Conservation (phyloP, 192 early-diverging fungal species). For the Glomus cerebriforme region DNA sequence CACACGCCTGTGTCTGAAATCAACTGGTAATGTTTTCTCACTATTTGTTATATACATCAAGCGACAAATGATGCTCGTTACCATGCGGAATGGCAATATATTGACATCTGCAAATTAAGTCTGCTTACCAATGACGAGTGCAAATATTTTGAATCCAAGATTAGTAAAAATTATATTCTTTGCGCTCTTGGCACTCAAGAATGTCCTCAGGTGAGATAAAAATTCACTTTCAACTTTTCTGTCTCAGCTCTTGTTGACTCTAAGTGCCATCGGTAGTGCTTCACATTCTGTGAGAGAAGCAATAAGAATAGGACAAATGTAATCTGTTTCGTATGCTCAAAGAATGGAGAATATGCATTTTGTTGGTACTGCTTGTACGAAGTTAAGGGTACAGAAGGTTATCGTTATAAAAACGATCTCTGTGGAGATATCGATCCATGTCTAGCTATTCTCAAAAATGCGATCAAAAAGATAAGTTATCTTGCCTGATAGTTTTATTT, state of each 20-base stretch:
- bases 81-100: conserved; percentile 6
- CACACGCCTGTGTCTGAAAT: background rate
- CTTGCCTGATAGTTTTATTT: background rate
- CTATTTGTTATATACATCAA: conserved; percentile 10
- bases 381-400: background rate
- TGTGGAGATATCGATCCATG: conserved; percentile 16
- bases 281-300: conserved; percentile 1
- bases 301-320: background rate
- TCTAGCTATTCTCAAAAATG: conserved; percentile 19
- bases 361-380: conserved; percentile 14
- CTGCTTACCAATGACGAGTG: conserved; percentile 1
- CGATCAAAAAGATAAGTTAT: background rate
- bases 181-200: conserved; percentile 5
- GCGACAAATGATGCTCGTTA: conserved; percentile 3
- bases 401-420: conserved; percentile 11
- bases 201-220: conserved; percentile 14
- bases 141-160: conserved; percentile 12
- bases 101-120: conserved; percentile 9
- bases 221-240: conserved; percentile 7
- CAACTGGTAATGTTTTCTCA: conserved; percentile 14
- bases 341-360: background rate
- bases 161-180: conserved; percentile 17
- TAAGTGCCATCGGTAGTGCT: conserved; percentile 16
- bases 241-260: conserved; percentile 4
- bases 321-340: conserved; percentile 12